Evolutionary conservation across 768 basidiomycete species (phyloP), one percentile per base, ranked within the genome.

Genomic region (Neoboletus subvelutipes): DNA sequence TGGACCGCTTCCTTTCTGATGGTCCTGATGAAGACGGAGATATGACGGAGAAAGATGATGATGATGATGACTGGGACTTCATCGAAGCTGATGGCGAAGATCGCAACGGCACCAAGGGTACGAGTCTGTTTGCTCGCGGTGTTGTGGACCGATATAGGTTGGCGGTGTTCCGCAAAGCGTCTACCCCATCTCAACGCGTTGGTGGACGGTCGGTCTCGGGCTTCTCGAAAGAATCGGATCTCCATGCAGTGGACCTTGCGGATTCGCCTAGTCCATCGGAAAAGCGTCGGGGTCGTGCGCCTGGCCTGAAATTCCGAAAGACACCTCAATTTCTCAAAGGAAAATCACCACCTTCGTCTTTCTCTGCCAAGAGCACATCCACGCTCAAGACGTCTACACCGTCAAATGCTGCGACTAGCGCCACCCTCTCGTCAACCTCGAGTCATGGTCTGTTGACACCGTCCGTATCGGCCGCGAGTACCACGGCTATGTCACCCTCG

Each of bases 1-100:
- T 94, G 70, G 90, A 94, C 70, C 82, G 84, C 45, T 84, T 85
- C 66, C 73, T 90, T 29, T 80, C 81, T 15, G 85, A 84, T 67
- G 79, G 71, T 39, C 73, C 73, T 56, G 77, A 78, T 29, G 78
- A 76, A 56, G 78, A 79, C 18, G 76, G 64, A 1, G 75, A 74
- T 31, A 68, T 66, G 54, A 76, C 74, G 20, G 78, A 79, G 64
- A 74, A 54, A 50, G 73, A 74, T 20, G 84, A 87, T 52, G 92
- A 87, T 51, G 92, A 93, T 50, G 89, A 92, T 41, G 93, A 94
- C 55, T 96, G 94, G 93, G 93, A 94, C 80, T 83, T 94, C 60
- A 81, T 96, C 58, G 90, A 93, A 39, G 89, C 76, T 6, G 87
- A 88, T 60, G 85, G 84, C n/a, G 91, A 92, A 67, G 92, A 92